These are phyloP conservation scores for Hippophae gyantsensis DNA, from an alignment of 306 rosid genomes.

Conservation along the genomic window DNA sequence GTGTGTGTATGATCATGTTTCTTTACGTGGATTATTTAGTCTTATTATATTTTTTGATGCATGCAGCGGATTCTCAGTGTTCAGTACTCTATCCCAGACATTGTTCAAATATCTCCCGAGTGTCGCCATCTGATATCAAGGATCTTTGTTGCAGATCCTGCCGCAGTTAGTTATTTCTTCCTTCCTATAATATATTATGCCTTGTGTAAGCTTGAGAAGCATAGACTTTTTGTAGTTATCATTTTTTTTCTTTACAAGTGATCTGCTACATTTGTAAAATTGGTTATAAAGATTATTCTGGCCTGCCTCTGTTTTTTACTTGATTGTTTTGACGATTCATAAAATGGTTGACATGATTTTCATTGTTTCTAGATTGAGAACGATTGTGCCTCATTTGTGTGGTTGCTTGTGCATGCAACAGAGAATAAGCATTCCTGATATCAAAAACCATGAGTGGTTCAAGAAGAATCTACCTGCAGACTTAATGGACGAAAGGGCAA, in stretches of 20 bases:
- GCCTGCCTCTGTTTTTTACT: too few relatives aligned
- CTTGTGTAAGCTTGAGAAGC: too few relatives aligned
- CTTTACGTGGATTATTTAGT: slow-evolving; percentile 19
- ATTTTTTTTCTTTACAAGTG: too few relatives aligned
- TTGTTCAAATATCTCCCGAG: slow-evolving; percentile 56
- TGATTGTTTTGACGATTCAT: too few relatives aligned
- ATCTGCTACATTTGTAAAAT: too few relatives aligned
- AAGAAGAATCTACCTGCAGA: slow-evolving; percentile 78
- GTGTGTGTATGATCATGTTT: slow-evolving; percentile 7
- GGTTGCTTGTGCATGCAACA: slow-evolving; percentile 24
- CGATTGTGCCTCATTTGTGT: slow-evolving; percentile 11
- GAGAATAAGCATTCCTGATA: slow-evolving; percentile 80
- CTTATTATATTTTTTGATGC: slow-evolving; percentile 19
- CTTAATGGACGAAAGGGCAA: slow-evolving; percentile 52
- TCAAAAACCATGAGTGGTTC: slow-evolving; percentile 73
- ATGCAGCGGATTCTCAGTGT: slow-evolving; percentile 70
- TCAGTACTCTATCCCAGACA: slow-evolving; percentile 76
- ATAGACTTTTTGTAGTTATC: too few relatives aligned
- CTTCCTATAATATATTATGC: not conserved
- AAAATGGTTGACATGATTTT: slow-evolving; percentile 2
- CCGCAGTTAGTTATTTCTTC: slow-evolving; percentile 34
- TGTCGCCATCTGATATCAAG: slow-evolving; percentile 71
- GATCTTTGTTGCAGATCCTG: slow-evolving; percentile 77
- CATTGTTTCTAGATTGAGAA: slow-evolving; percentile 5
- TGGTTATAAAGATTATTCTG: too few relatives aligned